Evolutionary conservation across 192 early-diverging fungal species (phyloP), one percentile per base, ranked within the genome.

Genomic region (Lobosporangium transversale): DNA sequence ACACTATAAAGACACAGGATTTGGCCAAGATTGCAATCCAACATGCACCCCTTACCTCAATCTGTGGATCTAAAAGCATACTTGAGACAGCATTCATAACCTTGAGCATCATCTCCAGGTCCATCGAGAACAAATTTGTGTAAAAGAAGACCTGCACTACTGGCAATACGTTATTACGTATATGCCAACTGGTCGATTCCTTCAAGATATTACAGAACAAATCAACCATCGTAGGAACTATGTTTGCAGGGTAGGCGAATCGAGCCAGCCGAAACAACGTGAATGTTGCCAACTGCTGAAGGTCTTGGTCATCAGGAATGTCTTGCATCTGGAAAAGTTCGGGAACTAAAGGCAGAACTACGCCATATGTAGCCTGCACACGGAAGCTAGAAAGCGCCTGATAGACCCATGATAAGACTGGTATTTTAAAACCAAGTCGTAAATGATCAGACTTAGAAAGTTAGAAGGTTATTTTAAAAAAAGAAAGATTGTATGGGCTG

Each of bases 111-210:
- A 87, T 79, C 0, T 87, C 84, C 18, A 69, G 63, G 32, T 84
- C 73, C 79, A 98, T 79, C 37, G 88, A 81, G 48, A 88, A 91
- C 53, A 97, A 61, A 73, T 98, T 91, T 33, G 89, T 84, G 66
- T 97, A 98, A 55, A 89, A 95, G 48, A 96, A 87, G 2, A 95
- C 85, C 65, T 97, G 96, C 31, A 98, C 45, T 0, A 94, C 76
- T 12, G 95, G 95, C 20, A 98, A 80, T 18, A 91, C 85, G 68
- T 92, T 90, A 51, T 86, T 84, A 29, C 91, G 85, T 17, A 91
- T 75, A 79, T 97, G 95, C 96, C 97, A 97, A 50, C 82, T 84
- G 5, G 58, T 50, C 26, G 85, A 85, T 12, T 82, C 81, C n/a
- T 64, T 76, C 12, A 89, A 48, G 36, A 87, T 79, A 6, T 68